phyloP scores from a whole-genome alignment of 768 basidiomycete species.

The Boletus huronensis region DNA sequence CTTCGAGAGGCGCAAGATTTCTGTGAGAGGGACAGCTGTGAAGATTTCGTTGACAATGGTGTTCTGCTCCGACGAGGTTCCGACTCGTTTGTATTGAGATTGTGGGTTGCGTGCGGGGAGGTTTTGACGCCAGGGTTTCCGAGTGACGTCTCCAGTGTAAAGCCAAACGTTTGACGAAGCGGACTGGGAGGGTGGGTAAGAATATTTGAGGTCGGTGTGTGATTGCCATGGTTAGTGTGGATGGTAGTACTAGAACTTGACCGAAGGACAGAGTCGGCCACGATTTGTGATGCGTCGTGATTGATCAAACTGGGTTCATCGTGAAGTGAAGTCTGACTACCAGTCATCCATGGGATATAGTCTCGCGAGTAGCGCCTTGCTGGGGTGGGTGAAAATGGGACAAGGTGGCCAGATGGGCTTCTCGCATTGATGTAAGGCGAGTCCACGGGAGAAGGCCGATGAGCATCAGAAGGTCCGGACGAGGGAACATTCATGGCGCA shows the following conservation, averaged over 20 bases:
- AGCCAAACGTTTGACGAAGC: neutral
- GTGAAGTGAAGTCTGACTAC: conserved; percentile 14
- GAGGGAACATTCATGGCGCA: conserved; percentile 19
- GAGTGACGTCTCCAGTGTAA: neutral
- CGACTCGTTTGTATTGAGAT: neutral
- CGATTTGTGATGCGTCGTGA: neutral
- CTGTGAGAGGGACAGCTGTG: conserved; percentile 12
- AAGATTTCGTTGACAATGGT: conserved; percentile 13
- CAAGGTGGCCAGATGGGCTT: conserved; percentile 21
- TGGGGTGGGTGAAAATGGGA: conserved; percentile 12
- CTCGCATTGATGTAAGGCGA: conserved; percentile 8
- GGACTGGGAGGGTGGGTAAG: neutral
- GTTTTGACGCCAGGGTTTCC: neutral
- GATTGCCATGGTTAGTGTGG: neutral
- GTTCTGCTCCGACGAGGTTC: conserved; percentile 8
- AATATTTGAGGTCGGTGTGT: neutral
- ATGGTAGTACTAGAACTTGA: neutral
- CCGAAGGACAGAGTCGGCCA: neutral
- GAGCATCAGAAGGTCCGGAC: neutral
- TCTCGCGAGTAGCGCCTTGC: conserved; percentile 12
- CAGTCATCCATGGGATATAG: neutral
- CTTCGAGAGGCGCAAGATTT: conserved; percentile 11
- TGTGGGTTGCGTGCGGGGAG: neutral
- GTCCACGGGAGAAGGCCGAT: conserved; percentile 12
- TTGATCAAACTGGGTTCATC: conserved; percentile 13